These are phyloP conservation scores for Penium margaritaceum DNA, from an alignment of 139 green algal species.

Conservation along the genomic window DNA sequence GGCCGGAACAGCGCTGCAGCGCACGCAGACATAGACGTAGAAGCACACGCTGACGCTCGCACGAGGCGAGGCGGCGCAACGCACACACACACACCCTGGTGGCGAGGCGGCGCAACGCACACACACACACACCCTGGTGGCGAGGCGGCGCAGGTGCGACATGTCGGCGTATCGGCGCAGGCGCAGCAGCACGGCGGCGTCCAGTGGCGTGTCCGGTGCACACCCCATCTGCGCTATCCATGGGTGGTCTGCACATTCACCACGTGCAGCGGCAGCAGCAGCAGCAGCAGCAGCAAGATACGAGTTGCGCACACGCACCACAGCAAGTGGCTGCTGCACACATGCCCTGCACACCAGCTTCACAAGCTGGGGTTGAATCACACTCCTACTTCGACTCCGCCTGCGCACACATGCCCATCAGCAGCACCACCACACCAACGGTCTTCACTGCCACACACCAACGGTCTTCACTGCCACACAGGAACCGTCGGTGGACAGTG, in stretches of 20 bases:
- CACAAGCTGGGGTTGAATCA: background rate
- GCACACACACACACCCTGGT: no score
- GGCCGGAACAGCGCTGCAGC: no score
- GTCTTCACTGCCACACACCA: no score
- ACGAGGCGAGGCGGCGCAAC: no score
- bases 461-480: no score
- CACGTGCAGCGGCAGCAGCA: background rate
- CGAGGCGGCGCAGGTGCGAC: conserved; percentile 23
- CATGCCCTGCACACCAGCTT: background rate
- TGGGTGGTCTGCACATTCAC: conserved; percentile 57
- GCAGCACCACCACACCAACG: background rate
- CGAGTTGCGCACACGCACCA: background rate
- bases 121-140: conserved; percentile 91
- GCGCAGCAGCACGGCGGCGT: conserved; percentile 70
- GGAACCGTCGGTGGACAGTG: no score
- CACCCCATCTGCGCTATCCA: conserved; percentile 80
- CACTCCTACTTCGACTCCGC: background rate
- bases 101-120: no score
- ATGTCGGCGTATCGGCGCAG: conserved; percentile 72
- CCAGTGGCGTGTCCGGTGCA: conserved; percentile 64
- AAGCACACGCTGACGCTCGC: no score
- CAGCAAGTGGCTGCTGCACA: background rate
- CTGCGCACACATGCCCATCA: background rate
- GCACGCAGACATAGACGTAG: no score
- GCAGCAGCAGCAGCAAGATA: background rate